Evolutionary conservation across 2,329 filamentous ascomycete species (phyloP), one percentile per base, ranked within the genome.

Genomic region (Fusarium praegraminearum): DNA sequence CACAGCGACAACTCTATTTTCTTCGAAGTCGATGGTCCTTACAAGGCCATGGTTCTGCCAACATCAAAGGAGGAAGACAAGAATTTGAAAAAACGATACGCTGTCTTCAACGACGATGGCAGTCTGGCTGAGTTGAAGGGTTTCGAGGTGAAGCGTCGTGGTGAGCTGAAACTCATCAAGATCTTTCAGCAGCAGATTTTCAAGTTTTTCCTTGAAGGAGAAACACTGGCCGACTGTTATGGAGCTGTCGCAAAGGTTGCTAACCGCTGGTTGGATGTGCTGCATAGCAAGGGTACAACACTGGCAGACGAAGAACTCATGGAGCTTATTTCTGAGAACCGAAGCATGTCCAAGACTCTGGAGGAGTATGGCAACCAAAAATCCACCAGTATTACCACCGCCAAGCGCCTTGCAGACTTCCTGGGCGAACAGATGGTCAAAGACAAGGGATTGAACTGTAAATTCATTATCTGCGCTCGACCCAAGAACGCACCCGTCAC

Each of bases 111-210:
- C 76, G 93, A 98, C 67, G 96, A 99, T 75, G 96, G 97, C 40
- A 97, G 91, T 79, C 85, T 99, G 54, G 96, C 96, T 16, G 96
- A 99, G 78, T 80, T 99, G 76, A 99, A 99, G 77, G 96, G 96
- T 8, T 99, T 99, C 76, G 96, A 99, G 76, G 90, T 99, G 71
- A 99, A 99, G 84, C 91, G 96, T 78, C 89, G 96, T 87, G 96
- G 96, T 84, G 96, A 99, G 82, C 84, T 99, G 73, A 99, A 99
- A 83, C 90, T 99, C 73, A 99, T 99, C 87, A 99, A 99, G 82
- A 99, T 98, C 77, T 99, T 99, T 79, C 96, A 99, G 80, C 93
- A 96, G 64, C 96, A 99, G 76, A 97, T 99, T 71, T 99, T 99
- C 90, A 98, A 97, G 78, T 98, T 99, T 81, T 99, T 99, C 82